Evolutionary conservation across 805 yeast genomes (phyloP), one percentile per base, ranked within the genome.

Genomic region (Monosporozyma servazzii): DNA sequence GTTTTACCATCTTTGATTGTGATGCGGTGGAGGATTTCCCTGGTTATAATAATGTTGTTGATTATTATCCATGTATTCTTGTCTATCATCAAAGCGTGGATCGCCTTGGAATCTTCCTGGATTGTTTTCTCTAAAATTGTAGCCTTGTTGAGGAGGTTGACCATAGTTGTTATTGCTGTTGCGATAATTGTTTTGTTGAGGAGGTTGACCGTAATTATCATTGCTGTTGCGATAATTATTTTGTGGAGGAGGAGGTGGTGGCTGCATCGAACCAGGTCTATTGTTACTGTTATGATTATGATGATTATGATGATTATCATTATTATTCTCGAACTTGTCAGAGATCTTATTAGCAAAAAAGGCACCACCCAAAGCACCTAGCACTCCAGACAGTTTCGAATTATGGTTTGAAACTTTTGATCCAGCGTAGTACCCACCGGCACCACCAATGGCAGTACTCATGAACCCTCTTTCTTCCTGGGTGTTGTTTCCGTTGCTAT

Each of bases 301-400:
- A 33, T 40, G 25, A 9, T 52, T 36, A 48, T 50, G 29, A 48
- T 50, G 37, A 9, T 41, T 31, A 25, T 54, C 50, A n/a, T 47
- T n/a, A 48, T 59, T 58, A 31, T 67, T 56, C 52, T 72, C 73
- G 54, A 63, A 59, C 45, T 57, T 60, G 59, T 75, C 72, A 58
- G 74, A 77, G 33, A 72, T 55, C 65, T 78, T 76, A 68, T 78
- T 73, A 46, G 80, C 82, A 25, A 72, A 70, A 51, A 77, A 56
- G 8, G 82, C 82, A 64, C 84, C 84, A 30, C 71, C 75, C 53
- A 79, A 53, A 42, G 79, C 82, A 64, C 84, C 84, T 30, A 71
- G 72, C 51, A 76, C 64, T 47, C 75, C 74, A 48, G 78, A 77
- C 21, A 77, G 54, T 18, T 62, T 64, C 8, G 66, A 58, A 48